Evolutionary conservation across 345 rosid species (phyloP).

Genomic region (Citrus cavaleriei): DNA sequence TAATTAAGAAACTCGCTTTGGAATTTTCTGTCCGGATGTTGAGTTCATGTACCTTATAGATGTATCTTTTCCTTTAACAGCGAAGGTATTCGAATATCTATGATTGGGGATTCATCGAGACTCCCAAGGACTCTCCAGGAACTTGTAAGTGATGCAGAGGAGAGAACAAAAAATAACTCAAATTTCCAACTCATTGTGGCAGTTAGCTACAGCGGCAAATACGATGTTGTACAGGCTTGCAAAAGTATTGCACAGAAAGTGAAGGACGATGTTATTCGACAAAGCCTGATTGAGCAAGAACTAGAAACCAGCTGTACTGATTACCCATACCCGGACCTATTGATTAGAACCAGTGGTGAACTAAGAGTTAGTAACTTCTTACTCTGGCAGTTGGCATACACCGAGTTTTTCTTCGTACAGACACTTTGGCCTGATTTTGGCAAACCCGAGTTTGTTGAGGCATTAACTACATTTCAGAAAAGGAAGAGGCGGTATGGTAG

Average conservation of each 20-base stretch:
- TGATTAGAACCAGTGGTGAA: slow-evolving; percentile 79
- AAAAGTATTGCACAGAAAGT: slow-evolving; percentile 51
- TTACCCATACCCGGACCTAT: slow-evolving; percentile 62
- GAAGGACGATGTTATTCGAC: slow-evolving; percentile 40
- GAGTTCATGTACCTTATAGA: neutral
- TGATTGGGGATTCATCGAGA: slow-evolving; percentile 63
- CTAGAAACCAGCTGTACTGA: slow-evolving; percentile 59
- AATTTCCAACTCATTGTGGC: slow-evolving; percentile 66
- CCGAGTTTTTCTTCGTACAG: slow-evolving; percentile 65
- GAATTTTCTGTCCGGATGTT: neutral
- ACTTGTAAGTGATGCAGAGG: slow-evolving; percentile 42
- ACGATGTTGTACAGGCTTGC: slow-evolving; percentile 68
- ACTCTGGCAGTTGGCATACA: slow-evolving; percentile 79
- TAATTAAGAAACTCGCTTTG: neutral
- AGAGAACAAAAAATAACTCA: slow-evolving; percentile 41
- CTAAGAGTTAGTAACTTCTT: slow-evolving; percentile 78
- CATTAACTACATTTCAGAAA: slow-evolving; percentile 62
- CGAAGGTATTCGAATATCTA: slow-evolving; percentile 42
- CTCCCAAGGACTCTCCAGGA: slow-evolving; percentile 42
- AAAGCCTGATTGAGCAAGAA: slow-evolving; percentile 58
- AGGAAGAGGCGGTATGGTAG: slow-evolving; percentile 70
- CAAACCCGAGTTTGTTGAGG: slow-evolving; percentile 46
- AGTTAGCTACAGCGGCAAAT: slow-evolving; percentile 71
- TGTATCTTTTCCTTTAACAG: slow-evolving; percentile 24
- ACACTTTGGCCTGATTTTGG: slow-evolving; percentile 85